Base-by-base conservation (phyloP, 768 basidiomycete genomes). In the Pulveroboletus sp. region DNA sequence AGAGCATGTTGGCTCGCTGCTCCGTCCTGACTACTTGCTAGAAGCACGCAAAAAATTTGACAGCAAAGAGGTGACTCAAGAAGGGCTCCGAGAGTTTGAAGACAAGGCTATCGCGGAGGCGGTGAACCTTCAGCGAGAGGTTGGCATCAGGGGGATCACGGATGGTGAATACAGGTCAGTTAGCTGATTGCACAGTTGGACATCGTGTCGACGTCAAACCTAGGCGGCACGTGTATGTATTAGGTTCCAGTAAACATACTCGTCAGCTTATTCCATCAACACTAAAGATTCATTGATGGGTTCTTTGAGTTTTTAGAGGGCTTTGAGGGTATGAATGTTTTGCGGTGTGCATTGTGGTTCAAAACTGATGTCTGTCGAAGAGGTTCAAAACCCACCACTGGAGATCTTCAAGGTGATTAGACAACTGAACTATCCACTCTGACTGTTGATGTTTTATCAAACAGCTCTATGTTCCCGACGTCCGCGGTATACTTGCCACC, bases 1-100 rank as follows among this genome's bases (percentile, higher is more conserved):
- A 14, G 75, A 76, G 44, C 75, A 75, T 52, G 52, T 75, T 7
- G 75, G 75, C 31, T 75, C 73, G 7, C 59, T 76, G 32, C 73
- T 74, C 46, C 70, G 75, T 7, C 75, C 75, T n/a, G 49, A 54
- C 7, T 56, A 64, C 45, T 69, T 76, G 12, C 70, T 75, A n/a
- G 55, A 69, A 38, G 70, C 68, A 46, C 65, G 72, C 24, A 63
- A 40, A 27, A 58, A 63, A 31, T 67, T 70, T 43, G 73, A 75
- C 29, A 60, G 49, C 17, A 65, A 67, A 38, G 65, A 68, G 49
- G 53, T 65, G 45, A 65, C 65, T 1, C 45, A 43, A 4, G 71
- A 68, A 43, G 68, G 75, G 48, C 63, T 76, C 0, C 51, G 47
- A 17, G 59, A 45, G 8, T 48, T 70, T n/a, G 74, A 76, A 59